phyloP scores from a whole-genome alignment of 1,284 basidiomycete genomes.

The Meira miltonrushii region DNA sequence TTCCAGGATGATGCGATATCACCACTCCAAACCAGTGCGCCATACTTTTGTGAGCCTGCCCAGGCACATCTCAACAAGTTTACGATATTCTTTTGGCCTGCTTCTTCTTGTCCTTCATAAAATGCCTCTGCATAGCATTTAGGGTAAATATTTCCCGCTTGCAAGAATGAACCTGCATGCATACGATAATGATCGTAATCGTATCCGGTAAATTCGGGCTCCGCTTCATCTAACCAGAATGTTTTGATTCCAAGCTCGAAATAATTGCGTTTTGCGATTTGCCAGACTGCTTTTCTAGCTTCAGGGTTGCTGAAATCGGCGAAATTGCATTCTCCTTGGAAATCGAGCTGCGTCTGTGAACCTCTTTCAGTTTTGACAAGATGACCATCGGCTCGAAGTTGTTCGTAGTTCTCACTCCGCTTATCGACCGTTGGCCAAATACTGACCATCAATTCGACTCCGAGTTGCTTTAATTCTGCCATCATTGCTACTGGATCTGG shows the following conservation, averaged over 20 bases:
- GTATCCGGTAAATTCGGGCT: conserved; percentile 20
- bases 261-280: conserved; percentile 15
- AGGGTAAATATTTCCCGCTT: conserved; percentile 20
- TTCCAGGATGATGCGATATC: conserved; percentile 22
- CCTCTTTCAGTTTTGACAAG: conserved; percentile 20
- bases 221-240: conserved; percentile 25
- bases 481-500: conserved; percentile 22
- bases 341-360: conserved; percentile 12
- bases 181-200: conserved; percentile 21
- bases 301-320: conserved; percentile 20
- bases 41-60: conserved; percentile 18
- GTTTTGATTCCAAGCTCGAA: conserved; percentile 14
- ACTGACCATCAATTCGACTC: conserved; percentile 20
- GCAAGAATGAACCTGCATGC: conserved; percentile 13
- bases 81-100: conserved; percentile 14
- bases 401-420: conserved; percentile 15
- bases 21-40: conserved; percentile 18
- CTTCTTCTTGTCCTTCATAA: conserved; percentile 18
- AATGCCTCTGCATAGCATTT: conserved; percentile 15
- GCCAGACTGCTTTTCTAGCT: conserved; percentile 16
- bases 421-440: conserved; percentile 23
- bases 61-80: conserved; percentile 22
- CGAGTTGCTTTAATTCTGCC: conserved; percentile 14
- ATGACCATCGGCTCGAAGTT: conserved; percentile 15
- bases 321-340: conserved; percentile 12